These are phyloP conservation scores for Alternaria infectoria DNA, from an alignment of 2,329 filamentous ascomycete genomes.

Conservation along the genomic window DNA sequence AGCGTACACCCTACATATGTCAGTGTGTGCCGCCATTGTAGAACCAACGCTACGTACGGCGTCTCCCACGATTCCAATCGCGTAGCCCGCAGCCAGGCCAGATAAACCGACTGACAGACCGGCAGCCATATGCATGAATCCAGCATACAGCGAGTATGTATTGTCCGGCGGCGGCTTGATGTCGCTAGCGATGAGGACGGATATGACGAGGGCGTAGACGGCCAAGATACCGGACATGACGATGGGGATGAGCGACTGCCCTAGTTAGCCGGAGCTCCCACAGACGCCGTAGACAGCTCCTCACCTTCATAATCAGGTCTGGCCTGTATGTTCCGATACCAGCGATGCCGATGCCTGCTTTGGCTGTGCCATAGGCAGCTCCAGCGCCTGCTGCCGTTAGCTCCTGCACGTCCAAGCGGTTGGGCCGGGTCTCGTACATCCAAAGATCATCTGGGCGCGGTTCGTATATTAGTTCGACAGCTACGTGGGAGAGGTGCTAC, in stretches of 20 bases:
- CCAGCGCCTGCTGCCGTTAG: constrained; percentile 62
- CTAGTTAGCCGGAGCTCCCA: constrained; percentile 27
- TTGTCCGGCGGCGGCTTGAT: constrained; percentile 72
- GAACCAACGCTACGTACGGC: constrained; percentile 60
- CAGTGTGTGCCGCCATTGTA: constrained; percentile 12
- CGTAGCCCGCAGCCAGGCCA: constrained; percentile 56
- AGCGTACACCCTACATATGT: constrained; percentile 71
- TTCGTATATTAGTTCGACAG: constrained; percentile 30
- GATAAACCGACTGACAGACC: constrained; percentile 74
- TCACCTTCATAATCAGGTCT: constrained; percentile 89
- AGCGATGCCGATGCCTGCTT: constrained; percentile 86
- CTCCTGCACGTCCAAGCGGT: constrained; percentile 7
- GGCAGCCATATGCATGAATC: constrained; percentile 91
- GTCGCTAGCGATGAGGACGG: constrained; percentile 92
- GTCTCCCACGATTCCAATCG: constrained; percentile 95
- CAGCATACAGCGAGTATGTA: constrained; percentile 84
- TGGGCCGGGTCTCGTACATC: constrained; percentile 64
- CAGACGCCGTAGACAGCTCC: background rate
- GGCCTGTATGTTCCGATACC: constrained; percentile 85
- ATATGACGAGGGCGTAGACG: constrained; percentile 95
- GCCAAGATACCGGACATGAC: constrained; percentile 99
- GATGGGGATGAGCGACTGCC: constrained; percentile 80
- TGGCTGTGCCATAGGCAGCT: constrained; percentile 86
- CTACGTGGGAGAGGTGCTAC: constrained; percentile 24
- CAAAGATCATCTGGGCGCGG: constrained; percentile 71